phyloP scores from a whole-genome alignment of 768 basidiomycete species.

The Lactarius akahatsu region DNA sequence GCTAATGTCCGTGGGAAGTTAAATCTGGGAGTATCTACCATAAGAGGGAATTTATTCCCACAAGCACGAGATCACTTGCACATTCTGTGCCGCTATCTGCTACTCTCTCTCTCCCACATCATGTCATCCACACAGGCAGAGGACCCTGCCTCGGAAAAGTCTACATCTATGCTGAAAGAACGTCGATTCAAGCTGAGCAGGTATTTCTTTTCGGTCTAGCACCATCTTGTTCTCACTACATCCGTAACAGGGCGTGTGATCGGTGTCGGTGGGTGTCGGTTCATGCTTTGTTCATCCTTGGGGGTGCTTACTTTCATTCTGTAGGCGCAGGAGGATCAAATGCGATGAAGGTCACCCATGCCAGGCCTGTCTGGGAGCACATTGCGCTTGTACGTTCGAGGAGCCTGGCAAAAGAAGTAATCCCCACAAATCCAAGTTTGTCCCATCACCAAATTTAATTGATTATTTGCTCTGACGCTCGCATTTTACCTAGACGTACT shows the following conservation, averaged over 20 bases:
- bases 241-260: conserved; percentile 72
- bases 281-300: neutral
- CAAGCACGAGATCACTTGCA: neutral
- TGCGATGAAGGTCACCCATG: conserved; percentile 90
- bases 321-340: conserved; percentile 77
- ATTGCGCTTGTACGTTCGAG: conserved; percentile 81
- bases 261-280: conserved; percentile 70
- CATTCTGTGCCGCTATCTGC: neutral
- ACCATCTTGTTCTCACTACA: conserved; percentile 8
- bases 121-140: conserved; percentile 19
- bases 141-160: conserved; percentile 10
- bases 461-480: neutral
- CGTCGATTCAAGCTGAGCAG: conserved; percentile 86
- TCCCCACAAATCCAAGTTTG: conserved; percentile 83
- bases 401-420: conserved; percentile 84
- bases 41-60: conserved; percentile 5
- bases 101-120: neutral
- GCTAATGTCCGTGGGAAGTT: neutral
- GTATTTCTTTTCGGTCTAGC: conserved; percentile 41
- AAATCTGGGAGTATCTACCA: neutral
- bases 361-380: conserved; percentile 82
- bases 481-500: conserved; percentile 54
- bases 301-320: conserved; percentile 18
- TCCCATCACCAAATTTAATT: neutral
- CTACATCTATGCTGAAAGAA: conserved; percentile 56